phyloP scores from a whole-genome alignment of 2,329 filamentous ascomycete genomes.

The Colletotrichum lindemuthianum region DNA sequence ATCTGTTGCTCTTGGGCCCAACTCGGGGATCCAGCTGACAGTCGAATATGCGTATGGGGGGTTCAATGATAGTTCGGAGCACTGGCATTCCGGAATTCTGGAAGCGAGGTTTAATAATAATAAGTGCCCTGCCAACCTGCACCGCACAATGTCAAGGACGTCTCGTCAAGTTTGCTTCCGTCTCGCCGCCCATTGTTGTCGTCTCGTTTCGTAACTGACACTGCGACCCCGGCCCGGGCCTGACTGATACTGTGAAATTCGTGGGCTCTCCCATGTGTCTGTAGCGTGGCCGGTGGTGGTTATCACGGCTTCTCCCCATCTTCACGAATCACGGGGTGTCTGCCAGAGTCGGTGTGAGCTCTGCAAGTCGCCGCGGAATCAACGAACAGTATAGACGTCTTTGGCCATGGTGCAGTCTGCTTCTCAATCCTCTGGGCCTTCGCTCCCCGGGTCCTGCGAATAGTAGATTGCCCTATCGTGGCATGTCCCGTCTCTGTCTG shows the following conservation, averaged over 20 bases:
- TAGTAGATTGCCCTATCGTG: too few species aligned
- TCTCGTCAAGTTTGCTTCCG: conserved; percentile 16
- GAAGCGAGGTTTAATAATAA: conserved; percentile 23
- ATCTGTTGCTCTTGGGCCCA: conserved; percentile 20
- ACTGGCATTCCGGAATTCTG: conserved; percentile 25
- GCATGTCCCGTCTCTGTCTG: conserved; percentile 9
- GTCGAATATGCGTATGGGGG: background rate
- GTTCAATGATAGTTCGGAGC: conserved; percentile 9
- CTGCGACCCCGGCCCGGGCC: too few species aligned
- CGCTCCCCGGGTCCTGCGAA: too few species aligned
- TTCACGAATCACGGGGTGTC: too few species aligned
- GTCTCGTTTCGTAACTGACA: background rate
- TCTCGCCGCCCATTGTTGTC: background rate
- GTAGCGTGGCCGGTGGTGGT: conserved; percentile 12
- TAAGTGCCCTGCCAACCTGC: conserved; percentile 11
- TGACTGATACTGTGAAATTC: background rate
- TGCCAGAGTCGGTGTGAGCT: conserved; percentile 31
- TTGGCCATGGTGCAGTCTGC: background rate
- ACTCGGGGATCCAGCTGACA: background rate
- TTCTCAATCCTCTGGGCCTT: too few species aligned
- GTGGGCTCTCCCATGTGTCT: conserved; percentile 18
- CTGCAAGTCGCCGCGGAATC: conserved; percentile 19
- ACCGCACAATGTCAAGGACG: background rate
- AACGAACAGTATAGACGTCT: background rate
- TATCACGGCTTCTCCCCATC: background rate